Base-by-base conservation (phyloP, 2,329 filamentous ascomycete species). In the Pseudogymnoascus sp. region DNA sequence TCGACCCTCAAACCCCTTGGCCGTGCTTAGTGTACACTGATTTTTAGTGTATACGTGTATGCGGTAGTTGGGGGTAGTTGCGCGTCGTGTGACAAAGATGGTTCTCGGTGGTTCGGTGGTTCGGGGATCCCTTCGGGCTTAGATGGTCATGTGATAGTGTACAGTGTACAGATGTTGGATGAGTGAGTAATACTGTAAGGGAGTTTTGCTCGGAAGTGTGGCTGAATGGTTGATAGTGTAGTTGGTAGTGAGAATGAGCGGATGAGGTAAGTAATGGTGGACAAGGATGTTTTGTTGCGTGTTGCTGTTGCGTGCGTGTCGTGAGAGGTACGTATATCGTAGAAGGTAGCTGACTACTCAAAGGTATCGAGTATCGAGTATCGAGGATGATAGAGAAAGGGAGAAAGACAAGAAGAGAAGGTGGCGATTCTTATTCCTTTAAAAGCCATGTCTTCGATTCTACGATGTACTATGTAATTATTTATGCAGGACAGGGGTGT, bases 21-120 rank as follows among this genome's bases (percentile, higher is more conserved):
- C 41, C 41, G 41, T 50, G 41, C 41, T 50, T 50, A 50, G 41
- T 50, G 41, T 50, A 50, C 41, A 50, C 40, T 24, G 26, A 5
- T 13, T 5, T 50, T 50, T 9, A 7, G 24, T 50, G 41, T 44
- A 26, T 44, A 44, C 40, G 41, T 31, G 41, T 50, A 50, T 50
- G 29, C 41, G 41, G 40, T 24, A 24, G 15, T 13, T 10, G 21
- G 39, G 39, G 40, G 41, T 50, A 41, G 15, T 40, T 41, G 41
- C 41, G 41, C 41, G 41, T 50, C 41, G 41, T 50, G 41, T 50
- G 41, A 29, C 41, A 29, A n/a, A 50, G 41, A 50, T 50, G 41
- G 5, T 50, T 50, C 41, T 50, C 13, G 41, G 13, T 50, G 41
- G 41, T 47, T 47, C 41, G 41, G 41, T 47, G 24, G 13, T 15